A percentile compares a stretch with the other conserved stretches of the same genome.
Conservation (phyloP, 441 rosid genomes). For the Aquilaria agallochum region DNA sequence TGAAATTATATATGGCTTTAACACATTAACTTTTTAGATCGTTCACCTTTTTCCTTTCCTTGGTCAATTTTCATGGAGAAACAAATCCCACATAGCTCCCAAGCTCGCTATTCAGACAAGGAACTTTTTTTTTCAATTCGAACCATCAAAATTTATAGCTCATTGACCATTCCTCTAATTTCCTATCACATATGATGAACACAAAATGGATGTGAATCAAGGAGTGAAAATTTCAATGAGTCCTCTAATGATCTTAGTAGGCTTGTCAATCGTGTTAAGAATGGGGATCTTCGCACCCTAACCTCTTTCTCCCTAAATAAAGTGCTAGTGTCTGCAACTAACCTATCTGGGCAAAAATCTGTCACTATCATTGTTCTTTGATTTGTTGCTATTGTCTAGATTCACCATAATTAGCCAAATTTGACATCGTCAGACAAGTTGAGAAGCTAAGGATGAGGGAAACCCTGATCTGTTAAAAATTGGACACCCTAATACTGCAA, state of each 20-base stretch:
- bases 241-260: constrained; percentile 49
- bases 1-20: too few relatives aligned
- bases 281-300: constrained; percentile 55
- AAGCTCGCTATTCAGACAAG: constrained; percentile 1
- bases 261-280: constrained; percentile 39
- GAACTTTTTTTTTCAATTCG: neutral
- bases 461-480: too few relatives aligned
- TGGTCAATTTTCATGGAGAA: constrained; percentile 7
- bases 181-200: neutral
- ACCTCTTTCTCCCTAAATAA: constrained; percentile 52
- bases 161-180: too few relatives aligned
- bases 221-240: constrained; percentile 38
- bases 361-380: too few relatives aligned
- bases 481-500: too few relatives aligned
- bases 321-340: constrained; percentile 65
- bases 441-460: too few relatives aligned
- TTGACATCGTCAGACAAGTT: too few relatives aligned
- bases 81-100: constrained; percentile 13
- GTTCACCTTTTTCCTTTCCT: too few relatives aligned
- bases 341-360: constrained; percentile 51
- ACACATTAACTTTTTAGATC: too few relatives aligned
- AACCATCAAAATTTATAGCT: neutral
- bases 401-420: too few relatives aligned
- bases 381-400: too few relatives aligned
- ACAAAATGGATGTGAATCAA: neutral